These are phyloP conservation scores for Nicotiana tabacum DNA, from an alignment of 257 asterid genomes.

Conservation along the genomic window DNA sequence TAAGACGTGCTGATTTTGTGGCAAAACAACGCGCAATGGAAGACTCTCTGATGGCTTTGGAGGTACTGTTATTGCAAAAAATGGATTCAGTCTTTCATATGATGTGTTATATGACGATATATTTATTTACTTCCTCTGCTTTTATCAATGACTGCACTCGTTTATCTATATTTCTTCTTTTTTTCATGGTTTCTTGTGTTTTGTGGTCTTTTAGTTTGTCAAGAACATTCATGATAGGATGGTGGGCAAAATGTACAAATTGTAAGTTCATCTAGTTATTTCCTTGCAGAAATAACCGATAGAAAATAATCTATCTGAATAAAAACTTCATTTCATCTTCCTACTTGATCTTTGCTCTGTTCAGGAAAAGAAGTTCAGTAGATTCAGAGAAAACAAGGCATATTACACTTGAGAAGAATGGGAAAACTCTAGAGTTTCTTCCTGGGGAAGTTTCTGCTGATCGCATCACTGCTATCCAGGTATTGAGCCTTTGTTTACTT, in stretches of 20 bases:
- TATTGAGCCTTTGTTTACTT: conserved; percentile 11
- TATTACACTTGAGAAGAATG: conserved; percentile 79
- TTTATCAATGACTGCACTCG: not conserved
- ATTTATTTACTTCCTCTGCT: not conserved
- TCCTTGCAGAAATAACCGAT: not conserved
- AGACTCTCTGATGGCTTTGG: conserved; percentile 81
- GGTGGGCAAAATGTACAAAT: conserved; percentile 66
- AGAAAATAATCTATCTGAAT: not conserved
- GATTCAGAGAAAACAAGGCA: conserved; percentile 32
- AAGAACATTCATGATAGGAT: conserved; percentile 78
- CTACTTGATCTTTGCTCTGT: conserved; percentile 14
- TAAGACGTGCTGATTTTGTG: conserved; percentile 72
- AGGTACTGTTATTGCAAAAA: conserved; percentile 39
- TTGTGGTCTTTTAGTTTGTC: conserved; percentile 67
- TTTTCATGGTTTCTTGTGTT: conserved; percentile 17
- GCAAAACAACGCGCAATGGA: conserved; percentile 94
- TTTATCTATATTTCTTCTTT: not conserved
- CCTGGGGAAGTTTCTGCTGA: conserved; percentile 64
- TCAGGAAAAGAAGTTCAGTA: conserved; percentile 39
- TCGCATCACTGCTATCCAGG: conserved; percentile 78
- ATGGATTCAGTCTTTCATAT: not conserved
- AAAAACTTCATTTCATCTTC: not conserved
- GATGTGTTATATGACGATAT: not conserved
- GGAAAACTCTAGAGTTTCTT: conserved; percentile 59
- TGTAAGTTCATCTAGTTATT: conserved; percentile 48